phyloP scores from a whole-genome alignment of 179 eudicot species.

The Silene coronaria region DNA sequence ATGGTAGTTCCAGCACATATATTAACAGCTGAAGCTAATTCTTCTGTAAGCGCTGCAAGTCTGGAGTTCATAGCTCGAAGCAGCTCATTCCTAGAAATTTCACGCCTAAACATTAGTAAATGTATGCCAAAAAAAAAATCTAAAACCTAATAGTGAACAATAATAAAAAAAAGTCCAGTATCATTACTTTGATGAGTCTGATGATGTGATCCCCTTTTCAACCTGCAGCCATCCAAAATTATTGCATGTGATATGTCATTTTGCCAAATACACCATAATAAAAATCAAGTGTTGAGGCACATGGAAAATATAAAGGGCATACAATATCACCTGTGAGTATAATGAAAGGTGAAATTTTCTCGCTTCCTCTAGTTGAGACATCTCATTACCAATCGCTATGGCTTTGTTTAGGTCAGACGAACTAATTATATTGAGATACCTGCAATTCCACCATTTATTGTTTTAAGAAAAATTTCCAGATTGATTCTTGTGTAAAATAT shows the following conservation, averaged over 20 bases:
- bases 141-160: background rate
- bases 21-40: slow-evolving; percentile 54
- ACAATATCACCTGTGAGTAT: slow-evolving; percentile 48
- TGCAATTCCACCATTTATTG: slow-evolving; percentile 24
- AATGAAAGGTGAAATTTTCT: slow-evolving; percentile 77
- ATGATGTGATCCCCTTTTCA: slow-evolving; percentile 32
- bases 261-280: slow-evolving; percentile 14
- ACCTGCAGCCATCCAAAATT: slow-evolving; percentile 41
- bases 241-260: slow-evolving; percentile 22
- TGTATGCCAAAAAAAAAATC: slow-evolving; percentile 7
- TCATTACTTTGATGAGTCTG: slow-evolving; percentile 74
- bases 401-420: slow-evolving; percentile 47
- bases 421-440: slow-evolving; percentile 62
- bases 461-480: background rate
- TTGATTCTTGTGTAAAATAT: background rate
- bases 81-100: slow-evolving; percentile 69
- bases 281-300: slow-evolving; percentile 13
- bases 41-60: slow-evolving; percentile 56
- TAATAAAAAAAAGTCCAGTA: background rate
- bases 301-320: background rate
- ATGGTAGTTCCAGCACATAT: slow-evolving; percentile 48
- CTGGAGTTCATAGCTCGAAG: slow-evolving; percentile 83
- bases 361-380: slow-evolving; percentile 76
- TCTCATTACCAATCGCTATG: slow-evolving; percentile 48
- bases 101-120: slow-evolving; percentile 24